These are phyloP conservation scores for Pichiaceae sp. DNA, from an alignment of 1,139 yeast species.

Conservation along the genomic window DNA sequence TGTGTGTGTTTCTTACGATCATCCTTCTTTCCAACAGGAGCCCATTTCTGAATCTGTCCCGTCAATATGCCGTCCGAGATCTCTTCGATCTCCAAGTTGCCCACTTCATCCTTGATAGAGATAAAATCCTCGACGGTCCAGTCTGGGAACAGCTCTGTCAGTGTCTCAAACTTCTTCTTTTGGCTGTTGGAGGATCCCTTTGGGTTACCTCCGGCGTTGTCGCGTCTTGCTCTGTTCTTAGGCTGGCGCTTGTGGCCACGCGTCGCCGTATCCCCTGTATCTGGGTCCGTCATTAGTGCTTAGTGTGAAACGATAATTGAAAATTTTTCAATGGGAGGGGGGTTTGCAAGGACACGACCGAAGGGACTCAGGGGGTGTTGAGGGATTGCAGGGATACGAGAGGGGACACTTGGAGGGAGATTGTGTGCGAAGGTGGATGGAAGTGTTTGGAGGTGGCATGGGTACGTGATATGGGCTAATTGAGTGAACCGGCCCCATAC, in stretches of 20 bases:
- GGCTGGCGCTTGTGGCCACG: not conserved
- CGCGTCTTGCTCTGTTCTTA: not conserved
- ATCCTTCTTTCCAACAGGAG: constrained; percentile 43
- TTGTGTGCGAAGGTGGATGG: too few species aligned
- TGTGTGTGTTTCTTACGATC: constrained; percentile 29
- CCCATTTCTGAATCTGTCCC: constrained; percentile 61
- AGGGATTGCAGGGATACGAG: too few species aligned
- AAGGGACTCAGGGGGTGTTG: too few species aligned
- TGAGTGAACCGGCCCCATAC: too few species aligned
- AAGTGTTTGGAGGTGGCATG: too few species aligned
- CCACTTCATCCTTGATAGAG: constrained; percentile 66
- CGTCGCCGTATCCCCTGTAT: not conserved
- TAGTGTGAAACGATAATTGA: not conserved
- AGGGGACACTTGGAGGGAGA: too few species aligned
- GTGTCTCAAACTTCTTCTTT: constrained; percentile 44
- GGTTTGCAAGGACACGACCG: too few species aligned
- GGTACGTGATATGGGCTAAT: too few species aligned
- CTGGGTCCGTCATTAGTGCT: not conserved
- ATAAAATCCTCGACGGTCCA: constrained; percentile 86
- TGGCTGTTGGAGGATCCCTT: constrained; percentile 17
- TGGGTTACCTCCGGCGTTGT: not conserved
- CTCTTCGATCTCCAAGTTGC: constrained; percentile 57
- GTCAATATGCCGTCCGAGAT: constrained; percentile 85
- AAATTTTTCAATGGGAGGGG: not conserved
- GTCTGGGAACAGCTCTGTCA: constrained; percentile 86